Evolutionary conservation across 2,329 filamentous ascomycete species (phyloP).

Genomic region (Exserohilum rostratum): DNA sequence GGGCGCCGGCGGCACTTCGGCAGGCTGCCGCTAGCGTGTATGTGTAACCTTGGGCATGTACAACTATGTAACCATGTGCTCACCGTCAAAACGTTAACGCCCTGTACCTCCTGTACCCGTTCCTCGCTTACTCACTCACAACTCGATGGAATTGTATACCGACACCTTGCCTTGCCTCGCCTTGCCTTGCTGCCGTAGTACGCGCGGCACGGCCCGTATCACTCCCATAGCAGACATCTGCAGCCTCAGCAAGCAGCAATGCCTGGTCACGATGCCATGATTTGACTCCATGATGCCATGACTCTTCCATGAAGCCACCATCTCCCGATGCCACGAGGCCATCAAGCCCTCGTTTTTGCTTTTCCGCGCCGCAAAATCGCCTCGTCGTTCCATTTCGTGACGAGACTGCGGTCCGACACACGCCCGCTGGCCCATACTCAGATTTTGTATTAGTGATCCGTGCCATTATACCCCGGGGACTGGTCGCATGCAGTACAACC

Average conservation of each 20-base stretch:
- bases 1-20: not conserved
- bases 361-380: not conserved
- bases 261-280: too few species aligned
- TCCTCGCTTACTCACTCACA: too few species aligned
- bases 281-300: too few species aligned
- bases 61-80: too few species aligned
- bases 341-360: not conserved
- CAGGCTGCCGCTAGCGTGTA: not conserved
- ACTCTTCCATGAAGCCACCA: too few species aligned
- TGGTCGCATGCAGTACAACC: conserved; percentile 3
- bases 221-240: not conserved
- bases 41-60: not conserved
- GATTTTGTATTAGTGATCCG: not conserved
- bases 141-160: too few species aligned
- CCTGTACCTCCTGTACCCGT: too few species aligned
- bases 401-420: not conserved
- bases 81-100: not conserved
- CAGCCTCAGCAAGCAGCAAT: too few species aligned
- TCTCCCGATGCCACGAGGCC: not conserved
- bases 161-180: not conserved
- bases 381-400: not conserved
- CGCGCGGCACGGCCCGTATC: conserved; percentile 10
- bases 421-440: not conserved
- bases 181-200: not conserved
- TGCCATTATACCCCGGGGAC: not conserved